phyloP scores from a whole-genome alignment of 345 rosid genomes.

The Bruguiera sexangula region DNA sequence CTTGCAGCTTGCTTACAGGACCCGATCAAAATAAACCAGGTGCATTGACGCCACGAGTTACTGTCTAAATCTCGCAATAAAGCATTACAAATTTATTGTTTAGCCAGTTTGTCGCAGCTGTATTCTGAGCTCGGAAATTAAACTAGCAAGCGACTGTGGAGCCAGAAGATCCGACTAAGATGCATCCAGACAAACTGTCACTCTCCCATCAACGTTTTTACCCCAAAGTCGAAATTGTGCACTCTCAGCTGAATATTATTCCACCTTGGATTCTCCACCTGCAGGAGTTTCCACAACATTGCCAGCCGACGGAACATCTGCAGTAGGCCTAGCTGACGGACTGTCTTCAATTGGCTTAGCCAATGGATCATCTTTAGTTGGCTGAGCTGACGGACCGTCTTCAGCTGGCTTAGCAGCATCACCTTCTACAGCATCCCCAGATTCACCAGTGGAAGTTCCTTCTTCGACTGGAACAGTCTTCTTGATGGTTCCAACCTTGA shows the following conservation, averaged over 20 bases:
- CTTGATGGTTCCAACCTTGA: conserved; percentile 79
- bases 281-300: conserved; percentile 29
- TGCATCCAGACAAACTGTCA: not conserved
- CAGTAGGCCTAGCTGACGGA: conserved; percentile 32
- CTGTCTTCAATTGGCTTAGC: conserved; percentile 43
- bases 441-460: conserved; percentile 38
- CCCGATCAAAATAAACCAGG: too few species aligned
- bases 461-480: conserved; percentile 43
- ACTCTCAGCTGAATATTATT: conserved; percentile 8
- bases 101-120: conserved; percentile 4
- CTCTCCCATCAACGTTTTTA: not conserved
- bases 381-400: conserved; percentile 15
- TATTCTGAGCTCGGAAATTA: conserved; percentile 8
- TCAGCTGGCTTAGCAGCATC: conserved; percentile 37
- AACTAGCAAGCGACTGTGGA: conserved; percentile 3
- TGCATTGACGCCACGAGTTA: not conserved
- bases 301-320: conserved; percentile 37
- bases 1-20: too few species aligned
- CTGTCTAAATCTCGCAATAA: conserved; percentile 5
- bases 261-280: conserved; percentile 32
- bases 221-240: not conserved
- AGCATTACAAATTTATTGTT: conserved; percentile 19
- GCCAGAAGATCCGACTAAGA: conserved; percentile 7
- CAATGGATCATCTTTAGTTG: not conserved
- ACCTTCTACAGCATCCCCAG: conserved; percentile 38